These are phyloP conservation scores for Naganishia vaughanmartiniae DNA, from an alignment of 768 basidiomycete genomes.

Conservation along the genomic window DNA sequence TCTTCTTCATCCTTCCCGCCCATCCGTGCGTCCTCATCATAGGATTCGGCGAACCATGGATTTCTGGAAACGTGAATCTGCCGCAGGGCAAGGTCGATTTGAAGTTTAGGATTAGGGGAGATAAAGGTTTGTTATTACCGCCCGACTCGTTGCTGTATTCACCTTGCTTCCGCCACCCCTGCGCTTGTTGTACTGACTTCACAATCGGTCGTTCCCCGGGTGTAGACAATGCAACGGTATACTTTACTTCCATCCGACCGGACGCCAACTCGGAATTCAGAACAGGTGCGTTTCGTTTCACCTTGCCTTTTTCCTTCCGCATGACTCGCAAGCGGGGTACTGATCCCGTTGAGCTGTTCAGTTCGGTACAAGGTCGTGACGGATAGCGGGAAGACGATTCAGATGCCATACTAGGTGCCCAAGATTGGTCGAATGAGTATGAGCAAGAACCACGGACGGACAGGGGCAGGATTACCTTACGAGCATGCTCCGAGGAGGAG, in stretches of 20 bases:
- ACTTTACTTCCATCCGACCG: slow-evolving; percentile 50
- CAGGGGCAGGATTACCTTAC: too few species aligned
- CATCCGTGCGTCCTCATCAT: neutral
- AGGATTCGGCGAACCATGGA: slow-evolving; percentile 51
- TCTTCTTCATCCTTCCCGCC: neutral
- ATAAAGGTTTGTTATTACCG: slow-evolving; percentile 33
- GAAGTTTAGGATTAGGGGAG: slow-evolving; percentile 43
- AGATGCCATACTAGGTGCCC: slow-evolving; percentile 27
- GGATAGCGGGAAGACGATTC: slow-evolving; percentile 44
- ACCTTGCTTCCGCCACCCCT: neutral
- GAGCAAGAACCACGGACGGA: too few species aligned
- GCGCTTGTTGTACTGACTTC: slow-evolving; percentile 3
- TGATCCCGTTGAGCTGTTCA: slow-evolving; percentile 9
- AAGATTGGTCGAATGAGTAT: too few species aligned
- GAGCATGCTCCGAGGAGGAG: too few species aligned
- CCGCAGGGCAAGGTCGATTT: slow-evolving; percentile 51
- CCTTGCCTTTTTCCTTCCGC: neutral
- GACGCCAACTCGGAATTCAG: slow-evolving; percentile 45
- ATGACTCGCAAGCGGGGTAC: neutral
- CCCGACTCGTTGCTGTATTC: neutral
- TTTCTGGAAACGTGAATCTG: slow-evolving; percentile 47
- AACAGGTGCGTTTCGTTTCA: slow-evolving; percentile 39
- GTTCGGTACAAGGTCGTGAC: slow-evolving; percentile 51
- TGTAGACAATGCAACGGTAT: slow-evolving; percentile 47
- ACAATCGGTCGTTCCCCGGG: too few species aligned